phyloP scores from a whole-genome alignment of 176 grass and related monocot genomes.

The Avena insularis region DNA sequence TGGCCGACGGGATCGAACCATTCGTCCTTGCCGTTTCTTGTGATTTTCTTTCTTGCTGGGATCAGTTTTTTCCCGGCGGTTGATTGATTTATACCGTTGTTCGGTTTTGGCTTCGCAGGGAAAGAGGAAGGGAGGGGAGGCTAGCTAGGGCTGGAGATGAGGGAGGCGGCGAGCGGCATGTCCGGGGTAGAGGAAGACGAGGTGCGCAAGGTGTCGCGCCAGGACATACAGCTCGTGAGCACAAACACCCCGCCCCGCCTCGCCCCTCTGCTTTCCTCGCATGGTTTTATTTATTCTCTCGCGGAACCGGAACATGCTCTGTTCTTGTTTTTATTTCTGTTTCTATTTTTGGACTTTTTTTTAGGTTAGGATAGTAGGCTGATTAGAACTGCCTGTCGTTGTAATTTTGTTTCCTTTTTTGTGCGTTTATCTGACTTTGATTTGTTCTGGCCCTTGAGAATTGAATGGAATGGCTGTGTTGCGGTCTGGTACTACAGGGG shows the following conservation, averaged over 20 bases:
- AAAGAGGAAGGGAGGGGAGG: neutral
- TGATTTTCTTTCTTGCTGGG: neutral
- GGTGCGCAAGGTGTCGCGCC: conserved; percentile 82
- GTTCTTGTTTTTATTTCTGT: neutral
- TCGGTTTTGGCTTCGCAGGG: conserved; percentile 21
- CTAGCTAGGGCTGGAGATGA: conserved; percentile 42
- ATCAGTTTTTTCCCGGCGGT: neutral
- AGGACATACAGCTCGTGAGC: conserved; percentile 97
- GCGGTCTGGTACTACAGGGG: neutral
- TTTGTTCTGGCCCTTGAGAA: neutral
- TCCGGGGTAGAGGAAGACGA: conserved; percentile 69
- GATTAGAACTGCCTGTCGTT: neutral
- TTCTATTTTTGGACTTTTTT: rapidly evolving
- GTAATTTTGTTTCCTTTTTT: neutral
- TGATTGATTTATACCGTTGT: neutral
- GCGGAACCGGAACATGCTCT: neutral
- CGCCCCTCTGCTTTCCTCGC: neutral
- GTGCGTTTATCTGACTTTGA: neutral
- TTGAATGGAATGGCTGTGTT: neutral
- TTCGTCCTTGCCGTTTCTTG: neutral
- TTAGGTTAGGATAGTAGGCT: neutral
- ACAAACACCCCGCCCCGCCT: neutral
- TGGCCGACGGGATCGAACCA: conserved; percentile 23
- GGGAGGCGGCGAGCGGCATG: conserved; percentile 51
- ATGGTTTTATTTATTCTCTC: neutral